Conservation (phyloP, 495 filamentous ascomycete species). For the Penicillium herquei region DNA sequence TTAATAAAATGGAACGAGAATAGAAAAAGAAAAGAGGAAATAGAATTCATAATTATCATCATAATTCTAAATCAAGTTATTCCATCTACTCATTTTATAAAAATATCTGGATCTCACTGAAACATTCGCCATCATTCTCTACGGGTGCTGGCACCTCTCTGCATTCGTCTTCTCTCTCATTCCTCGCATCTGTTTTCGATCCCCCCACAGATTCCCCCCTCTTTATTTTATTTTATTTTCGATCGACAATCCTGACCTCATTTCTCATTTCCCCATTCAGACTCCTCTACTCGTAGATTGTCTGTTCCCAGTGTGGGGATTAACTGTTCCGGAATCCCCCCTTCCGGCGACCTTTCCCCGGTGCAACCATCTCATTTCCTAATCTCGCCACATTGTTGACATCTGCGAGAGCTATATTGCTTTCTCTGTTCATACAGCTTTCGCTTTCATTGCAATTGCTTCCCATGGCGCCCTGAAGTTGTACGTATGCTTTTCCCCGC, state of each 20-base stretch:
- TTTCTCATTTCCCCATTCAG: constrained; percentile 3
- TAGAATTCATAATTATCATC: no score
- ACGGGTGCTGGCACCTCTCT: not conserved
- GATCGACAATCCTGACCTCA: constrained; percentile 23
- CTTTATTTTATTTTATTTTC: not conserved
- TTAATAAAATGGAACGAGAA: no score
- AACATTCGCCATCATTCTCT: no score
- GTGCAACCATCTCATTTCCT: constrained; percentile 16
- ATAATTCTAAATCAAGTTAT: no score
- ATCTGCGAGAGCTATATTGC: constrained; percentile 9
- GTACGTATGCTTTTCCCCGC: constrained; percentile 29
- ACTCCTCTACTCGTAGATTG: no score
- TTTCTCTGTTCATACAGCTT: not conserved
- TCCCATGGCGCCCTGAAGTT: constrained; percentile 38
- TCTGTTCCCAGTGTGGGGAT: no score
- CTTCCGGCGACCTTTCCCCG: constrained; percentile 21
- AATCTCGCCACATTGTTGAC: constrained; percentile 27
- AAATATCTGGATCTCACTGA: no score
- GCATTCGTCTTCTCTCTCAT: not conserved
- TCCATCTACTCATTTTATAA: no score
- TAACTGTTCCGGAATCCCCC: constrained; percentile 1
- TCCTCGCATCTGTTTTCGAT: not conserved
- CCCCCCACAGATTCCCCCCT: no score
- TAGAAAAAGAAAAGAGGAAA: no score
- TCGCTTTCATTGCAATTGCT: constrained; percentile 17